phyloP scores from a whole-genome alignment of 2,329 filamentous ascomycete species.

The Lasiodiplodia citricola region DNA sequence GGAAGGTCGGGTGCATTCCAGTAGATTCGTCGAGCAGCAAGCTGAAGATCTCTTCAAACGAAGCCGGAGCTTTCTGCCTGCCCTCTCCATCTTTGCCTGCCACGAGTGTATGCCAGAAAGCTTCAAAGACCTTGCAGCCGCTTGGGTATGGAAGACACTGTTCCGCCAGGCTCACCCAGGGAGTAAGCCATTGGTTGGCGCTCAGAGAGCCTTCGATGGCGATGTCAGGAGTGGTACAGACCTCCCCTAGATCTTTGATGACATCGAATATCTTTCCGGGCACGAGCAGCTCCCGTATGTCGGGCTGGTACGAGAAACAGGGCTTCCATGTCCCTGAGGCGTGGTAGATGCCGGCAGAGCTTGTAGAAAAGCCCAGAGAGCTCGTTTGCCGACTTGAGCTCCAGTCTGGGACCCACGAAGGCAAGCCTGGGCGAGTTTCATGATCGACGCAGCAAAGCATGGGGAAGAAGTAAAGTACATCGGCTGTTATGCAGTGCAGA shows the following conservation, averaged over 20 bases:
- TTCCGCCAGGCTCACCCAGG: conserved; percentile 28
- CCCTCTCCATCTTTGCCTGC: conserved; percentile 32
- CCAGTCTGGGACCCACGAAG: conserved; percentile 38
- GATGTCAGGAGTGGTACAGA: conserved; percentile 27
- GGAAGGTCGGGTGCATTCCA: conserved; percentile 29
- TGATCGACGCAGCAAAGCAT: conserved; percentile 35
- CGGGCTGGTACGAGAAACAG: not conserved
- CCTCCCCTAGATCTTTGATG: not conserved
- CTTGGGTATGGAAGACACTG: conserved; percentile 24
- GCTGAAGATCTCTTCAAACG: conserved; percentile 36
- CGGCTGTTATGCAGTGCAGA: conserved; percentile 15
- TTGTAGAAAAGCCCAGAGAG: conserved; percentile 34
- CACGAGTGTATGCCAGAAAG: conserved; percentile 34
- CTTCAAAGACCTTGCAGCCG: conserved; percentile 29
- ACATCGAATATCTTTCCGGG: not conserved
- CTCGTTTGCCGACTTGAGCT: conserved; percentile 32
- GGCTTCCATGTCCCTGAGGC: conserved; percentile 25
- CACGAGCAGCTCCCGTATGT: not conserved
- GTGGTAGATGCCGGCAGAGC: conserved; percentile 31
- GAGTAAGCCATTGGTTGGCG: conserved; percentile 27
- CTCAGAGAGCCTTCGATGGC: conserved; percentile 28
- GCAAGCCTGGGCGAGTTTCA: conserved; percentile 5
- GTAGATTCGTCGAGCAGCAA: conserved; percentile 33
- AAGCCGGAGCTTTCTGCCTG: conserved; percentile 26
- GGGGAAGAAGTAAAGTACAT: not conserved